Evolutionary conservation across 2,329 filamentous ascomycete genomes (phyloP), one percentile per base, ranked within the genome.

Genomic region (Verticillium longisporum): DNA sequence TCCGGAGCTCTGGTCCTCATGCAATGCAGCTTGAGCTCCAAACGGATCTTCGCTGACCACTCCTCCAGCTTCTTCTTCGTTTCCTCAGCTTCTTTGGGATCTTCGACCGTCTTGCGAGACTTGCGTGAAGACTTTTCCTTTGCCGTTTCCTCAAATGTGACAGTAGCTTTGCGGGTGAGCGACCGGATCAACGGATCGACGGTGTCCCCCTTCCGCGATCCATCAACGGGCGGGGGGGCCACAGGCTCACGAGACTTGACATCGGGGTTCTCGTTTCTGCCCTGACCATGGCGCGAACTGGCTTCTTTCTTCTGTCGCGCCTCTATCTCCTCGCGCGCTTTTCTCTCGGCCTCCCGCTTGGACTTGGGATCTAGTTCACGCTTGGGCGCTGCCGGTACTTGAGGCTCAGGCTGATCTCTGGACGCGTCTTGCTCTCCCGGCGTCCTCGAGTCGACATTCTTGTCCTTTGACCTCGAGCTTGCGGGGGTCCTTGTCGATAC

Each of bases 1-100:
- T 68, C 66, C 21, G 66, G 64, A 13, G 61, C 61, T 26, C 66
- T 62, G 4, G 63, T 67, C 13, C 68, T 62, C 41, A 71, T 60
- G 37, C 64, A 70, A 37, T 71, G 66, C 26, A 68, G 21, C 38
- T 69, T 69, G 32, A 62, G 57, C 18, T 57, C 36, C 41, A 55
- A n/a, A 18, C 57, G 55, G 14, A 61, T 54, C 7, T 55, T 55
- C 2, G 53, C 41, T 1, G 33, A 41, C 55, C 55, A 61, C 41
- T 55, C 36, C n/a, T 61, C 60, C 6, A 32, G 32, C 6, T 34
- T 53, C 55, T 58, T 45, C 32, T 41, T 55, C 9, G 45, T 13
- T n/a, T 55, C 10, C 41, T 55, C 55, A 1, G 36, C n/a, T 37
- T n/a, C 41, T 58, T 56, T 36, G 4, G 36, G n/a, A 14, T 18